Evolutionary conservation across 1,284 basidiomycete genomes (phyloP), one percentile per base, ranked within the genome.

Genomic region (Ustilago lituana): DNA sequence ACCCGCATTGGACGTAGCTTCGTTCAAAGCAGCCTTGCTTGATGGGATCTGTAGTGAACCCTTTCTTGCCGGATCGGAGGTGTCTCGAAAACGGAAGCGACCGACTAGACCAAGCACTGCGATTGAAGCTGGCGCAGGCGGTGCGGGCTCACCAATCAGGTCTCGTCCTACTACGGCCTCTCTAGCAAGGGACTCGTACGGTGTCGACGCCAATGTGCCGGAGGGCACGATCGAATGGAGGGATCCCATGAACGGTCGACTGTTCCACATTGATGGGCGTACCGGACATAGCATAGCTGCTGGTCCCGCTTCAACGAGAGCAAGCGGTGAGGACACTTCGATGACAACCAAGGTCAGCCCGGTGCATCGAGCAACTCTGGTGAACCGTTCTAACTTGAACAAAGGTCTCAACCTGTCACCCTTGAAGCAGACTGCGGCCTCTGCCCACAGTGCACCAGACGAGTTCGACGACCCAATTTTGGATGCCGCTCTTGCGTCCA

Each of bases 191-290:
- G 49, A 40, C 20, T 63, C 54, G 4, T 57, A 27, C 15, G 54
- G 49, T 9, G 10, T 31, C 2, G 39, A 7, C n/a, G 38, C 35
- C n/a, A 11, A 32, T 14, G 32, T 26, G 9, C 51, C 56, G 5
- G 51, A 46, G 4, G 56, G 56, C 1, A 46, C 51, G 46, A 17
- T 55, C 2, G 62, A 37, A 15, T 55, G 55, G 56, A 19, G 56
- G 11, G 38, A 59, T 31, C 47, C 62, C 10, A 36, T 38, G 17
- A 59, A 33, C 6, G 62, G 62, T n/a, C 50, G 41, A 6, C 37
- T 47, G n/a, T 65, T 65, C 19, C 51, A 55, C 19, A 50, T 65
- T 15, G 62, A 65, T 49, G 46, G 39, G 24, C 56, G 62, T 9
- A 65, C 62, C 2, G 62, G 62, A 14, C 47, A 65, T 20, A 65